Percentiles rank a stretch among this genome's conserved stretches.
These are phyloP conservation scores for Monosporascus sp. DNA, from an alignment of 2,329 filamentous ascomycete genomes.

Conservation along the genomic window DNA sequence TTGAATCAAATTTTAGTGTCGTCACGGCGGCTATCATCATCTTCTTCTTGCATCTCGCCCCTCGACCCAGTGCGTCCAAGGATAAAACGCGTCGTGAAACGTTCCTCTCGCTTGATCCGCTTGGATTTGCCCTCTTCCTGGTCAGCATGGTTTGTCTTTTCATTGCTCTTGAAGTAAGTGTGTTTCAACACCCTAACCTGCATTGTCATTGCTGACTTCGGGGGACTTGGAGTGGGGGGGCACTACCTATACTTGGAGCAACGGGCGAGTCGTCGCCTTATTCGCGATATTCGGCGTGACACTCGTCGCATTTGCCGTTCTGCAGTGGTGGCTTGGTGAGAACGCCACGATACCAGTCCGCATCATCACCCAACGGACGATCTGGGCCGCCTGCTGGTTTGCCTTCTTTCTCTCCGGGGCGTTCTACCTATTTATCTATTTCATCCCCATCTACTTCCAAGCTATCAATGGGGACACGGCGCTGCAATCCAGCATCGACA, in stretches of 20 bases:
- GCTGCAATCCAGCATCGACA: slow-evolving; percentile 18
- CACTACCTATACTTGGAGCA: slow-evolving; percentile 30
- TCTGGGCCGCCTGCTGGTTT: slow-evolving; percentile 33
- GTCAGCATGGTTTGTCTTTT: no score
- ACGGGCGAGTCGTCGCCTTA: slow-evolving; percentile 37
- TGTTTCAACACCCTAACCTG: no score
- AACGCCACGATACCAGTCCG: slow-evolving; percentile 39
- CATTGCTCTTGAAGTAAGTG: no score
- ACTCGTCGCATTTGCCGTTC: slow-evolving; percentile 23
- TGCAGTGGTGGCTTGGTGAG: slow-evolving; percentile 34
- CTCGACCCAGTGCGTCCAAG: no score
- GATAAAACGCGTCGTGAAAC: no score
- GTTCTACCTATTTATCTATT: slow-evolving; percentile 39
- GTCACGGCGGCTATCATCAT: no score
- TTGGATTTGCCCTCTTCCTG: no score
- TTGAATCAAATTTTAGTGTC: no score
- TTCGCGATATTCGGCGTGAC: slow-evolving; percentile 21
- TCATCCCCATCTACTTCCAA: slow-evolving; percentile 39
- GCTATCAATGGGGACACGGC: slow-evolving; percentile 24
- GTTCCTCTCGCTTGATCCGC: no score
- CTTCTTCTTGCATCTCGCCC: no score
- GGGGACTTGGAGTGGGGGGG: no score
- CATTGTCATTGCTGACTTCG: no score
- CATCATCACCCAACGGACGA: slow-evolving; percentile 36
- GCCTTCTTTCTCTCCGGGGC: slow-evolving; percentile 36